Base-by-base conservation (phyloP, 495 filamentous ascomycete genomes). In the Xylaria scruposa region DNA sequence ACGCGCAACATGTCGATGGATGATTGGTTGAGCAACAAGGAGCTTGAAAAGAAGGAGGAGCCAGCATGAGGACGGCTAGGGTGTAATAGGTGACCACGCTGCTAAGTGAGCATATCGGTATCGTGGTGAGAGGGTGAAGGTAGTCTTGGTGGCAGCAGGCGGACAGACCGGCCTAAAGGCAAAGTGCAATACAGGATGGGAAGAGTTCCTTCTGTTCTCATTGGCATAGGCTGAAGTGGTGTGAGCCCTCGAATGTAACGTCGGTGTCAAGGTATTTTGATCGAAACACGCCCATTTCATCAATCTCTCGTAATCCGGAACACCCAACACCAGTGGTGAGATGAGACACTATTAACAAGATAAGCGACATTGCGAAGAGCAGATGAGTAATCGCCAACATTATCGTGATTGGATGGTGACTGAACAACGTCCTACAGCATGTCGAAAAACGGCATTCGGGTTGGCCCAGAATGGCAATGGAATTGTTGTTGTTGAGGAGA, bases 1-100 rank as follows among this genome's bases (percentile, higher is more conserved):
- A 62, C 74, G n/a, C 77, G 76, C 72, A 75, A 72, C 67, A 76
- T 78, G 76, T 74, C 74, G 44, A 47, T 44, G 24, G 65, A 64
- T 64, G 77, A 78, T 70, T 77, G 74, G 76, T 17, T 61, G n/a
- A 64, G 47, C 56, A 70, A 70, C 47, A 33, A 64, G 24, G 47
- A 44, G 47, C 59, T 70, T 36, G 68, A 70, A 24, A 49, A 38
- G 47, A 56, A 56, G 36, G n/a, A 46, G 36, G 68, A 56, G 59
- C 21, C 54, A 64, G 60, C 56, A 24, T 64, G 60, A 70, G 33
- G 31, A 67, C 21, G 26, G 19, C 24, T 33, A 9, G 63, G 29
- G 19, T 24, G 17, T 12, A 24, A 62, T 15, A 40, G 38, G 26
- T 33, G 42, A 47, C 51, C 29, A 53, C 46, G 5, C 24, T 24